phyloP scores from a whole-genome alignment of 176 grass and related monocot genomes.

The Zoysia pacifica region DNA sequence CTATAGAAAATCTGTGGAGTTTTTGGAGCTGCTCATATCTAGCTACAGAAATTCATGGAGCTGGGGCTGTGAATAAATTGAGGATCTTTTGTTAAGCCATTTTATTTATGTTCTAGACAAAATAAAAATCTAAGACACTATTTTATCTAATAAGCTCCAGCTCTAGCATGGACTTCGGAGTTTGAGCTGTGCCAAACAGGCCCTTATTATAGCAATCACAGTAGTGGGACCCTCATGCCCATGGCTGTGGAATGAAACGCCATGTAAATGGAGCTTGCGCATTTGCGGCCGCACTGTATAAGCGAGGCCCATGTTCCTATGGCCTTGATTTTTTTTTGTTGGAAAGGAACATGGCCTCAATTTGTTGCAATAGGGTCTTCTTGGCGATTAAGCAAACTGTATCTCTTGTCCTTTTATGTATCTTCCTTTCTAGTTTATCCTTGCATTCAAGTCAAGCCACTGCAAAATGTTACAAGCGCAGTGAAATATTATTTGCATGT shows the following conservation, averaged over 20 bases:
- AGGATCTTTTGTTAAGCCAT: too few relatives aligned
- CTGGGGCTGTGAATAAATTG: slow-evolving; percentile 11
- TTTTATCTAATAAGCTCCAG: too few relatives aligned
- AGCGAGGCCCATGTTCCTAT: not conserved
- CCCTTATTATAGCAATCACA: not conserved
- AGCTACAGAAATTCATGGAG: too few relatives aligned
- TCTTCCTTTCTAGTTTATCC: not conserved
- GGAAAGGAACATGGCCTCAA: not conserved
- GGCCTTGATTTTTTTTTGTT: not conserved
- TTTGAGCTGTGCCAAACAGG: too few relatives aligned
- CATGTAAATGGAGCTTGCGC: not conserved
- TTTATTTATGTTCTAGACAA: too few relatives aligned
- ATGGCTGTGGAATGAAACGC: not conserved
- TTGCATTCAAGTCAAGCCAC: not conserved
- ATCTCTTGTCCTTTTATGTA: not conserved
- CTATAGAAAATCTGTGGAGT: too few relatives aligned
- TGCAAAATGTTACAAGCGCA: not conserved
- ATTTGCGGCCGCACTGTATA: not conserved
- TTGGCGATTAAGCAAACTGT: not conserved
- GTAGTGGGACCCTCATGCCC: not conserved
- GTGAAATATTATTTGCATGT: not conserved
- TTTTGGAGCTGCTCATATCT: too few relatives aligned
- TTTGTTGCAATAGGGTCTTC: not conserved
- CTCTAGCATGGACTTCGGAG: too few relatives aligned
- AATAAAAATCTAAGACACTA: too few relatives aligned